Evolutionary conservation across 2,329 filamentous ascomycete genomes (phyloP).

Genomic region (Fusarium udum): DNA sequence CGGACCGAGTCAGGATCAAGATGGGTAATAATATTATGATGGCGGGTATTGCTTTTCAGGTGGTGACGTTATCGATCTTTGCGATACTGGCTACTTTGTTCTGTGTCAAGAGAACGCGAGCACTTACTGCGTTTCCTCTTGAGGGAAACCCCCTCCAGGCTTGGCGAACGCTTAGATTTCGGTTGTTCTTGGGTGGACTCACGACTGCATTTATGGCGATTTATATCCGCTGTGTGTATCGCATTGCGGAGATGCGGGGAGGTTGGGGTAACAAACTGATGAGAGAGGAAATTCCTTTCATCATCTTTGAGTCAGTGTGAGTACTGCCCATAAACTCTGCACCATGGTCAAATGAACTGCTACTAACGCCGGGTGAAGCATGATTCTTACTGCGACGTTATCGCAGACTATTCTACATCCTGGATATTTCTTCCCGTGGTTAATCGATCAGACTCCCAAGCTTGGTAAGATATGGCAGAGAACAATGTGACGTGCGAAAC

Average conservation of each 20-base stretch:
- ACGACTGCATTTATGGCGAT: not conserved
- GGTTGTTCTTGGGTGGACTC: not conserved
- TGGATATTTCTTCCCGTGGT: not conserved
- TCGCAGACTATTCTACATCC: constrained; percentile 2
- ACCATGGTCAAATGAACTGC: fast-evolving
- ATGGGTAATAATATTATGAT: constrained; percentile 8
- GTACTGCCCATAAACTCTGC: fast-evolving
- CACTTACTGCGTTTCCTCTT: not conserved
- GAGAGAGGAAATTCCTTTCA: constrained; percentile 8
- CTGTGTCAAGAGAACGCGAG: not conserved
- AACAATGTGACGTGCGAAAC: fast-evolving
- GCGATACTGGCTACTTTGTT: not conserved
- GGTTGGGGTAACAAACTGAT: not conserved
- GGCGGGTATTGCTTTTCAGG: constrained; percentile 7
- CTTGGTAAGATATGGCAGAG: not conserved
- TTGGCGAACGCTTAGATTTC: not conserved
- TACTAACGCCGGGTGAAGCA: not conserved
- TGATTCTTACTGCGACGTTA: not conserved
- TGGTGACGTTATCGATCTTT: constrained; percentile 4
- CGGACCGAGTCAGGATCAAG: not conserved
- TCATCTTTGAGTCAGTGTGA: constrained; percentile 7
- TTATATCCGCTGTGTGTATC: constrained; percentile 15
- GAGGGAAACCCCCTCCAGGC: not conserved
- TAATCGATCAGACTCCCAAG: not conserved
- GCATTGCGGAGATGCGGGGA: constrained; percentile 11